Evolutionary conservation across 257 asterid species (phyloP).

Genomic region (Agastache rugosa): DNA sequence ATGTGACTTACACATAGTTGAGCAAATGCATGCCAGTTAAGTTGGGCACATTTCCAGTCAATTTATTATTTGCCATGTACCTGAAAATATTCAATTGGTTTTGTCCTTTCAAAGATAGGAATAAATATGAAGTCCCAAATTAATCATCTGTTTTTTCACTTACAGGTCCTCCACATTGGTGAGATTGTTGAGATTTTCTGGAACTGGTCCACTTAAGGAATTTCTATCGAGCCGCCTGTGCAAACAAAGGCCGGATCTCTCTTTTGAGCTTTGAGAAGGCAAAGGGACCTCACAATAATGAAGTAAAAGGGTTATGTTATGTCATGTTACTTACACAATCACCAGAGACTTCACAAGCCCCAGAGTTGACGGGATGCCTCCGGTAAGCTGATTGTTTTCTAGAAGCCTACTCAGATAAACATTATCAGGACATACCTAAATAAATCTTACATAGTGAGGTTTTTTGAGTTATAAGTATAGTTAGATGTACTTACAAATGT

Average conservation of each 20-base stretch:
- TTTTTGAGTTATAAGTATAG: too few relatives aligned
- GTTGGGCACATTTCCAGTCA: slow-evolving; percentile 75
- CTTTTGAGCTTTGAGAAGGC: slow-evolving; percentile 4
- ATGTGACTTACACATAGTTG: slow-evolving; percentile 65
- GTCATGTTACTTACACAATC: slow-evolving; percentile 75
- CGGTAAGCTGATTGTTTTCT: slow-evolving; percentile 68
- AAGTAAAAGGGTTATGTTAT: slow-evolving; percentile 7
- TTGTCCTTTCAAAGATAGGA: too few relatives aligned
- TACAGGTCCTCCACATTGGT: slow-evolving; percentile 71
- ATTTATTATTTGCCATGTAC: slow-evolving; percentile 68
- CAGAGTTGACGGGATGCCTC: slow-evolving; percentile 70
- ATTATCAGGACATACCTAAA: slow-evolving; percentile 10
- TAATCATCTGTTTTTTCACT: slow-evolving; percentile 34
- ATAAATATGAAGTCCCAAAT: background rate
- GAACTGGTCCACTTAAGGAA: slow-evolving; percentile 62
- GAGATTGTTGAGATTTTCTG: slow-evolving; percentile 68
- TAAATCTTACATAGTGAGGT: background rate
- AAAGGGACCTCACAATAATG: background rate
- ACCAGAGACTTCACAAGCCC: slow-evolving; percentile 66
- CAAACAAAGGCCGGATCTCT: slow-evolving; percentile 11
- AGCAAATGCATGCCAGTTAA: slow-evolving; percentile 66
- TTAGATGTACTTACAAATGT: slow-evolving; percentile 70
- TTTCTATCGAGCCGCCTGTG: slow-evolving; percentile 82
- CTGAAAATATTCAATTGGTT: slow-evolving; percentile 43
- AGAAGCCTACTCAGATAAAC: slow-evolving; percentile 62